Evolutionary conservation across 768 basidiomycete genomes (phyloP), one percentile per base, ranked within the genome.

Genomic region (Neoboletus brunneissimus): DNA sequence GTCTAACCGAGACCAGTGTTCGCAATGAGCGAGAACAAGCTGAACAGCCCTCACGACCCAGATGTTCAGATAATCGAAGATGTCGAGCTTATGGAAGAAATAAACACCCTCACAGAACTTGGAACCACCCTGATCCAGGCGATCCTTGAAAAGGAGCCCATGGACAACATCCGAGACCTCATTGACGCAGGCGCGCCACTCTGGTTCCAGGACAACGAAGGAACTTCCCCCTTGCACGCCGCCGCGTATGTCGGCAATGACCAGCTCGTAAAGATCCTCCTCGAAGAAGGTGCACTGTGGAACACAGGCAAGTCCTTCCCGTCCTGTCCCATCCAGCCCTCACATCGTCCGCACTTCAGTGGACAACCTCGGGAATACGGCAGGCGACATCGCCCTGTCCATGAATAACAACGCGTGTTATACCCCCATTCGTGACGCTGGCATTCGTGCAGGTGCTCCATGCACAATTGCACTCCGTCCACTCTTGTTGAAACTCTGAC

Each of bases 181-280:
- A 76, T 91, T 59, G 78, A 83, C 11, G 77, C 76, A 6, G 91
- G 86, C 18, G 88, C 92, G 8, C 91, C 91, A 1, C 72, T 91
- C 48, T 98, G 96, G 95, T 94, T 88, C 67, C 93, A 97, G 72
- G 89, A 88, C 67, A 82, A 83, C 47, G 84, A 88, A 62, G 94
- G 94, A 1, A 86, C 85, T 59, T 93, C 92, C 5, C 79, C 86
- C 18, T 72, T 98, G 44, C 96, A 98, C 67, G 93, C 91, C 16
- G 96, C 91, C 13, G 89, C 86, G 1, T 93, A 88, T 62, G 71
- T 81, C 45, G 85, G 88, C 63, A 83, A 88, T 61, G 67, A 78
- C 2, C 76, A 78, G n/a, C 75, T 96, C 16, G 78, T 89, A 12
- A 79, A 80, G 51, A 66, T 80, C 7, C 76, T 98, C 34, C 77